Conservation (phyloP, 768 basidiomycete genomes). For the Tulasnella sp. region DNA sequence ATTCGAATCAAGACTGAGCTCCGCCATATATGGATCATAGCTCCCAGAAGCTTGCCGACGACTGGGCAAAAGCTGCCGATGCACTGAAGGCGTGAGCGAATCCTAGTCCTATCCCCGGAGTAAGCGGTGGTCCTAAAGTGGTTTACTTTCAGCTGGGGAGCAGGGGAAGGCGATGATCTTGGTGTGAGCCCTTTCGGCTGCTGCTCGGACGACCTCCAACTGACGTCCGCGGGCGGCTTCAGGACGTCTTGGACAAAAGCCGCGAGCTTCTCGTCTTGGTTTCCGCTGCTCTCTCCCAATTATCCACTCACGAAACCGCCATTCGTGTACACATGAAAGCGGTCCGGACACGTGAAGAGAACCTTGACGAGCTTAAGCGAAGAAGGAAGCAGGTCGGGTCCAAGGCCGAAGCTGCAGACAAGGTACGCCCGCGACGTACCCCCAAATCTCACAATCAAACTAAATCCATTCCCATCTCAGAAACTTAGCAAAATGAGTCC, state of each 20-base stretch:
- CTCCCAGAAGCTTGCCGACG: conserved; percentile 60
- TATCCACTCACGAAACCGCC: conserved; percentile 64
- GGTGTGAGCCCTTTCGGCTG: conserved; percentile 45
- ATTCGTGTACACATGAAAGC: conserved; percentile 74
- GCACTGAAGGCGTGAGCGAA: conserved; percentile 52
- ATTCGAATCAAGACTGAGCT: background rate
- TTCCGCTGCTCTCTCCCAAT: conserved; percentile 61
- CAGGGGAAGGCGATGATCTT: conserved; percentile 79
- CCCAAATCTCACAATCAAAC: background rate
- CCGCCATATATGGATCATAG: conserved; percentile 38
- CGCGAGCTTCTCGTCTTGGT: conserved; percentile 64
- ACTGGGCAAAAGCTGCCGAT: conserved; percentile 67
- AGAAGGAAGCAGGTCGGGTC: conserved; percentile 60
- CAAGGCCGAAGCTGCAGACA: conserved; percentile 80
- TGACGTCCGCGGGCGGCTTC: conserved; percentile 4
- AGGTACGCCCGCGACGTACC: conserved; percentile 30
- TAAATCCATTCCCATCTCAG: conserved; percentile 23
- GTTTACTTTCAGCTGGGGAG: conserved; percentile 47
- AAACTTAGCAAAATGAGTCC: conserved; percentile 87
- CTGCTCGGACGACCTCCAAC: background rate
- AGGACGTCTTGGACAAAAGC: conserved; percentile 76
- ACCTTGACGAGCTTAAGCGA: conserved; percentile 69
- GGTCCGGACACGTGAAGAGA: conserved; percentile 80
- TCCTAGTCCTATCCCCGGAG: background rate
- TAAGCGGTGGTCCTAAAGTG: background rate